These are phyloP conservation scores for slime mould (Dictyostelium discoideum) DNA, from an alignment of 78 protist genomes.

Conservation along the genomic window DNA sequence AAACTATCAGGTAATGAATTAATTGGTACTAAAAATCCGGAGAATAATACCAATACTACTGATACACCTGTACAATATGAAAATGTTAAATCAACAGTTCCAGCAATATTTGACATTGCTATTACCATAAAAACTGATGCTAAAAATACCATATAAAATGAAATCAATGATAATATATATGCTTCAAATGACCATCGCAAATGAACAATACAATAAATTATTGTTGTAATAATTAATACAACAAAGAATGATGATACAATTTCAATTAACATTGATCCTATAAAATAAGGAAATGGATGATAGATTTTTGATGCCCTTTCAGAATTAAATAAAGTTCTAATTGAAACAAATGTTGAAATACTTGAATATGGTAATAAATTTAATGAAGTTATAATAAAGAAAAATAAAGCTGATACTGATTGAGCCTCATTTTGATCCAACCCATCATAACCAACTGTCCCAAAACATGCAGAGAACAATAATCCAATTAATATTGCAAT, in stretches of 20 bases:
- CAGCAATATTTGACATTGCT: conserved; percentile 11
- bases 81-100: conserved; percentile 38
- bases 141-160: not conserved
- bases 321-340: not conserved
- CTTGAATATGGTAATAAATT: conserved; percentile 4
- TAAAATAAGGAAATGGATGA: conserved; percentile 20
- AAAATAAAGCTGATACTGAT: not conserved
- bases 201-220: not conserved
- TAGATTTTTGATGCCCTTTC: conserved; percentile 40
- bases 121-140: conserved; percentile 9
- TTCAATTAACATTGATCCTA: not conserved
- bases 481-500: conserved; percentile 1
- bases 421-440: conserved; percentile 1
- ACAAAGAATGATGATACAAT: not conserved
- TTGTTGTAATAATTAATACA: not conserved
- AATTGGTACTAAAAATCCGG: conserved; percentile 69
- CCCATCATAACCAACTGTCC: not conserved
- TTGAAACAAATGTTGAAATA: conserved; percentile 8
- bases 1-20: conserved; percentile 21
- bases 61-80: conserved; percentile 27
- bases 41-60: conserved; percentile 29
- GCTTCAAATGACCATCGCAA: not conserved
- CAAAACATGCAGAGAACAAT: conserved; percentile 46
- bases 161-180: conserved; percentile 2
- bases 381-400: not conserved